phyloP scores from a whole-genome alignment of 352 stramenopile genomes.

The Pythium pyrilobum region DNA sequence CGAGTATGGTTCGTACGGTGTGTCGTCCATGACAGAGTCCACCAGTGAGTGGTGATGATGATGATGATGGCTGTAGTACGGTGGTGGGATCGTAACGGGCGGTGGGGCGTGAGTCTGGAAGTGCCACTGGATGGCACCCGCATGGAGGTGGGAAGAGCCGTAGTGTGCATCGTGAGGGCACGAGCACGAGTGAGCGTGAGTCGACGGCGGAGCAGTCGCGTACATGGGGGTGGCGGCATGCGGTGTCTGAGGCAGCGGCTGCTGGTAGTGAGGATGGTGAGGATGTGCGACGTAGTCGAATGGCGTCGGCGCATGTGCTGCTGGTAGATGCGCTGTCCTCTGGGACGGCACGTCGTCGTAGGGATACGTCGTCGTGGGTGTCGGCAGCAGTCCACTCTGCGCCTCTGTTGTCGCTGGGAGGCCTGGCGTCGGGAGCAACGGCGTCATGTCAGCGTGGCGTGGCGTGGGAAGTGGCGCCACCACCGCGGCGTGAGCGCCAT shows the following conservation, averaged over 20 bases:
- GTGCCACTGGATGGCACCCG: neutral
- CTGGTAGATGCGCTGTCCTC: too few relatives aligned
- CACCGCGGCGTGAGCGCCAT: too few relatives aligned
- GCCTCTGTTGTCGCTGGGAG: too few relatives aligned
- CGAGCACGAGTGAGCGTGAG: neutral
- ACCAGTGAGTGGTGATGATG: neutral
- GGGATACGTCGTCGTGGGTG: neutral
- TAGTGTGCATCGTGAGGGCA: constrained; percentile 2
- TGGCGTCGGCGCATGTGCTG: too few relatives aligned
- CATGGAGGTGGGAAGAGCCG: neutral
- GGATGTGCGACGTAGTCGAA: too few relatives aligned
- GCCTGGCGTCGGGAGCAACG: neutral
- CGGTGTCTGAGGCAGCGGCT: neutral
- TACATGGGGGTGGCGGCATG: neutral
- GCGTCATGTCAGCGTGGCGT: too few relatives aligned
- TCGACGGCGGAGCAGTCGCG: neutral
- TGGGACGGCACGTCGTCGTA: neutral
- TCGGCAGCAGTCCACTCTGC: neutral
- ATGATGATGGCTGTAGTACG: neutral
- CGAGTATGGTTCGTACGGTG: neutral
- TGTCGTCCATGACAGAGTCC: neutral
- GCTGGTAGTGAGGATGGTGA: neutral
- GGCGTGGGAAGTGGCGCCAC: too few relatives aligned
- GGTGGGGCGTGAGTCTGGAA: constrained; percentile 10
- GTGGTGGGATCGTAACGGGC: constrained; percentile 1